phyloP scores from a whole-genome alignment of 495 filamentous ascomycete genomes.

The Tirmania nivea region DNA sequence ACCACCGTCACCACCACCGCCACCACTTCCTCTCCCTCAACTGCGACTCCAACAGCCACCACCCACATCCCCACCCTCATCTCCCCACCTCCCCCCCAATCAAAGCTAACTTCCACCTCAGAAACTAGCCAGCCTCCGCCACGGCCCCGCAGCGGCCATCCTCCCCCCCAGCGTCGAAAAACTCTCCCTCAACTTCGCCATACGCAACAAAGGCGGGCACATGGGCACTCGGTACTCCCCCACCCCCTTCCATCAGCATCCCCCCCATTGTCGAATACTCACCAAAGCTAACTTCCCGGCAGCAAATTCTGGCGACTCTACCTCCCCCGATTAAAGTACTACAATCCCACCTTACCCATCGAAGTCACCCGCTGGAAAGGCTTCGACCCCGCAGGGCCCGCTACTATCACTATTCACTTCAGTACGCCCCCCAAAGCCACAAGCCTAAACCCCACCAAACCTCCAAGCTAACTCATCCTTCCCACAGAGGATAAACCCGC shows the following conservation, averaged over 20 bases:
- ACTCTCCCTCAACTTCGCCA: conserved; percentile 64
- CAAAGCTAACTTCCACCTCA: not conserved
- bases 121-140: conserved; percentile 36
- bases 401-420: conserved; percentile 59
- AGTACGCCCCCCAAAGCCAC: conserved; percentile 21
- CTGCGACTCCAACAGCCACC: not conserved
- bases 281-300: not conserved
- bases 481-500: conserved; percentile 4
- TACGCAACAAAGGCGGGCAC: conserved; percentile 43
- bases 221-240: conserved; percentile 42
- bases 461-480: conserved; percentile 10
- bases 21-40: not conserved
- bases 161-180: conserved; percentile 59
- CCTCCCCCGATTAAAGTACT: conserved; percentile 74
- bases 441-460: conserved; percentile 14
- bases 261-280: no score
- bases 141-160: conserved; percentile 65
- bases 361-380: conserved; percentile 41
- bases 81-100: not conserved
- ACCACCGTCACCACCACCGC: not conserved
- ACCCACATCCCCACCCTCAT: not conserved
- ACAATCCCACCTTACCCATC: conserved; percentile 73
- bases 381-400: conserved; percentile 31
- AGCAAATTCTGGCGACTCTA: conserved; percentile 75
- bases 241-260: no score